phyloP scores from a whole-genome alignment of 768 basidiomycete genomes.

The Mycena haematopus region DNA sequence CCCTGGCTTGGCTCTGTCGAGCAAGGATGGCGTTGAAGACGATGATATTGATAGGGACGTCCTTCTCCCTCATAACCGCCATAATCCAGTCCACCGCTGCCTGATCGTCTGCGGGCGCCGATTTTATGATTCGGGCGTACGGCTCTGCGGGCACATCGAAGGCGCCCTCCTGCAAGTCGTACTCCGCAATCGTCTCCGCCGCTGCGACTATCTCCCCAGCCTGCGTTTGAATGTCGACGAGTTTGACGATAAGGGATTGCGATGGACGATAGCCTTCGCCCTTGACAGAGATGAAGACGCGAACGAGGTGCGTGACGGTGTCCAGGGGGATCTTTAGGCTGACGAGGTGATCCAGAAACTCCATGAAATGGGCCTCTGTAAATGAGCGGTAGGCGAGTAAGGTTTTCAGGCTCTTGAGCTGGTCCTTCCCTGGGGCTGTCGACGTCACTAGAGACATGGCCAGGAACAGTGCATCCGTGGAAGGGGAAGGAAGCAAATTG shows the following conservation, averaged over 20 bases:
- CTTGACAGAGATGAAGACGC: constrained; percentile 34
- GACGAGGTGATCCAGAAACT: constrained; percentile 34
- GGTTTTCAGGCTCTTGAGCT: constrained; percentile 30
- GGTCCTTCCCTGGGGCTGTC: constrained; percentile 25
- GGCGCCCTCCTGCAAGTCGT: constrained; percentile 24
- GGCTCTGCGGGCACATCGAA: constrained; percentile 31
- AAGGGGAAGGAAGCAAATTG: constrained; percentile 43
- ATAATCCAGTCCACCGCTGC: constrained; percentile 44
- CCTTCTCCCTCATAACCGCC: constrained; percentile 44
- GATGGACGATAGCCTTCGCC: constrained; percentile 35
- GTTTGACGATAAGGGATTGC: constrained; percentile 41
- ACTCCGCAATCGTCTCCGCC: constrained; percentile 34
- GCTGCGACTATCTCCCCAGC: constrained; percentile 41
- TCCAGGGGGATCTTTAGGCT: constrained; percentile 27
- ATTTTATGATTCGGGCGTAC: constrained; percentile 47
- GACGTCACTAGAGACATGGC: constrained; percentile 39
- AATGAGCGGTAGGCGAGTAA: constrained; percentile 35
- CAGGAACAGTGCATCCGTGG: constrained; percentile 49
- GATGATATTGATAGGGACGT: constrained; percentile 43
- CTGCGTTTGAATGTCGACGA: constrained; percentile 45
- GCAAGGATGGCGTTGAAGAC: constrained; percentile 59
- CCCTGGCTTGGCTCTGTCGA: constrained; percentile 40
- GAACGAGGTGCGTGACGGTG: constrained; percentile 28
- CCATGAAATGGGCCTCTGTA: constrained; percentile 37
- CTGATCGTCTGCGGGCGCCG: constrained; percentile 37